phyloP scores from a whole-genome alignment of 768 basidiomycete genomes.

The Asterophora parasitica region DNA sequence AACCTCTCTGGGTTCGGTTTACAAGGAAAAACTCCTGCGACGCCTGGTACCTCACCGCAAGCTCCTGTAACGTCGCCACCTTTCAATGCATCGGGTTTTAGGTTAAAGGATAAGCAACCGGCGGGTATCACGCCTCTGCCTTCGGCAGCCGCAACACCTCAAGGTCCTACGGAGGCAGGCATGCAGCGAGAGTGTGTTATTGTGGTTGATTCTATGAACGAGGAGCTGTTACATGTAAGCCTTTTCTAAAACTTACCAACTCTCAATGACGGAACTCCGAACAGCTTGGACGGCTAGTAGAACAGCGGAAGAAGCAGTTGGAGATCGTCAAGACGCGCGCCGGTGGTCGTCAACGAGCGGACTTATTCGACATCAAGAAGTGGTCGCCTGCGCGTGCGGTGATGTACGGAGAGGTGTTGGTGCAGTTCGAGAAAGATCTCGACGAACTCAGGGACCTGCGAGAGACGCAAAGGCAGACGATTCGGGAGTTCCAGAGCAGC shows the following conservation, averaged over 20 bases:
- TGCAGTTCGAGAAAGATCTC: conserved; percentile 49
- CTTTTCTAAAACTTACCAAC: neutral
- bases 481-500: conserved; percentile 58
- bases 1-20: conserved; percentile 11
- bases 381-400: conserved; percentile 52
- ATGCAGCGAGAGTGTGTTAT: conserved; percentile 63
- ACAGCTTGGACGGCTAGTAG: conserved; percentile 43
- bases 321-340: conserved; percentile 34
- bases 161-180: conserved; percentile 44
- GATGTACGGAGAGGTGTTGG: conserved; percentile 46
- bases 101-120: neutral
- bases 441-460: conserved; percentile 40
- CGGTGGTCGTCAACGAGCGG: conserved; percentile 36
- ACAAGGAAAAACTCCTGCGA: conserved; percentile 5
- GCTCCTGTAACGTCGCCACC: conserved; percentile 9
- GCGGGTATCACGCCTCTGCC: neutral
- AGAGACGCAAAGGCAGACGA: conserved; percentile 31
- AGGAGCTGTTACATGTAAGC: conserved; percentile 60
- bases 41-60: conserved; percentile 11
- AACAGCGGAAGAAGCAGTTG: conserved; percentile 28
- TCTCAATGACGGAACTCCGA: neutral
- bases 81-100: conserved; percentile 9
- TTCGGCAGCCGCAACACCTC: conserved; percentile 1
- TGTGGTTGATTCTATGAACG: conserved; percentile 41
- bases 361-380: conserved; percentile 42